phyloP scores from a whole-genome alignment of 306 rosid genomes.

The Canavalia gladiata region DNA sequence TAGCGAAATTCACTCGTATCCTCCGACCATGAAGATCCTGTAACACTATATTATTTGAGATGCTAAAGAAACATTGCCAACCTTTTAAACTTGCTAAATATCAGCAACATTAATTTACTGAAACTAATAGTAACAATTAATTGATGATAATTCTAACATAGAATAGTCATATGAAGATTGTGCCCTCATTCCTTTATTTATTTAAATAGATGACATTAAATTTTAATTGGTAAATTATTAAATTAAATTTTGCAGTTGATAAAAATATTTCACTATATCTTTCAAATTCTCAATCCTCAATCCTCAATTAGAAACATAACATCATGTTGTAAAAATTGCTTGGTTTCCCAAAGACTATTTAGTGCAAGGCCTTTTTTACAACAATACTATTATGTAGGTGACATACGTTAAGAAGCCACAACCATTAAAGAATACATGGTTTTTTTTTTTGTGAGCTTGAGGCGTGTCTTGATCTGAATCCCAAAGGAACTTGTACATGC shows the following conservation, averaged over 20 bases:
- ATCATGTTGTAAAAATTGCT: conserved; percentile 23
- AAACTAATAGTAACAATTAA: neutral
- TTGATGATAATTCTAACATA: neutral
- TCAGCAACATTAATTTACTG: conserved; percentile 25
- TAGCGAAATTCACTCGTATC: conserved; percentile 57
- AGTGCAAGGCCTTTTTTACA: neutral
- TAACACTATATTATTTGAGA: conserved; percentile 29
- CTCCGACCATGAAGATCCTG: conserved; percentile 68
- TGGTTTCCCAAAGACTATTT: conserved; percentile 28
- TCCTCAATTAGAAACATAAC: conserved; percentile 25
- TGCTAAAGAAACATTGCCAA: conserved; percentile 33
- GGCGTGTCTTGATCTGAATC: neutral
- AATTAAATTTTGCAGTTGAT: neutral
- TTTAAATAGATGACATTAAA: neutral
- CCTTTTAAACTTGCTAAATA: neutral
- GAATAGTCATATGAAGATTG: neutral
- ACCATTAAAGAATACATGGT: neutral
- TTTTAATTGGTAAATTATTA: neutral
- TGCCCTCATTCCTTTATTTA: conserved; percentile 3
- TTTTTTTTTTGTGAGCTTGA: neutral
- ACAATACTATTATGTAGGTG: neutral
- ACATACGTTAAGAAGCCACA: conserved; percentile 1
- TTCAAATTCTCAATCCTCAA: conserved; percentile 5
- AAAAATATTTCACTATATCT: neutral
- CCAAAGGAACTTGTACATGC: conserved; percentile 14